Evolutionary conservation across 2,329 filamentous ascomycete species (phyloP).

Genomic region (Fusarium illudens): DNA sequence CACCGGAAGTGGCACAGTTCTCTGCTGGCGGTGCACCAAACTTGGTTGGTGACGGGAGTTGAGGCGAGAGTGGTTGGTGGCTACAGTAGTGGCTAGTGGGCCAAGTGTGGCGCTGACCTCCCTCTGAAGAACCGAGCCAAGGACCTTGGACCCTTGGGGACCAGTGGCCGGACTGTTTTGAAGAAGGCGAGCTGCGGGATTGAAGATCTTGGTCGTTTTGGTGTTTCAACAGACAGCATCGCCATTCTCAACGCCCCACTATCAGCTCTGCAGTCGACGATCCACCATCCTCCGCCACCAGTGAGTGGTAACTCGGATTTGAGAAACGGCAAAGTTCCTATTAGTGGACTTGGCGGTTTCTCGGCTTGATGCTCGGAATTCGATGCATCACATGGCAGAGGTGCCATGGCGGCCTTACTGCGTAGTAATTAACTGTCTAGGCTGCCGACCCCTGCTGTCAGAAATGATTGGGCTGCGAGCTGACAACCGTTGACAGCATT

Average conservation of each 20-base stretch:
- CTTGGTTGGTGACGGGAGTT: not conserved
- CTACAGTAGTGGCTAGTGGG: constrained; percentile 11
- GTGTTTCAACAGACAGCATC: not conserved
- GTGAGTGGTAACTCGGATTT: not conserved
- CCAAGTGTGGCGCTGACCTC: constrained; percentile 15
- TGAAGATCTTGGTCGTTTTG: constrained; percentile 24
- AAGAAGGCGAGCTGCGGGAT: not conserved
- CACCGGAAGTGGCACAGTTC: constrained; percentile 6
- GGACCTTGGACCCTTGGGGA: not conserved
- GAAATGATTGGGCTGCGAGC: not conserved
- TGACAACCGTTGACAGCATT: constrained; percentile 1
- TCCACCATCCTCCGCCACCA: constrained; percentile 14
- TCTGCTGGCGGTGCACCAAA: not conserved
- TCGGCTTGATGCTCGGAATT: constrained; percentile 4
- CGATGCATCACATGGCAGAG: constrained; percentile 14
- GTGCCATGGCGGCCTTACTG: constrained; percentile 1
- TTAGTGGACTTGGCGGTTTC: constrained; percentile 13
- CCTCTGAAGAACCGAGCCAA: not conserved
- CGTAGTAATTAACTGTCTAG: not conserved
- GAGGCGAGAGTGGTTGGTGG: constrained; percentile 12
- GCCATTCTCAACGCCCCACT: not conserved
- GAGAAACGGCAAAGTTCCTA: not conserved
- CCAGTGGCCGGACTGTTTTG: not conserved
- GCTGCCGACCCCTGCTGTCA: not conserved
- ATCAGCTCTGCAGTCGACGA: not conserved